Evolutionary conservation across 805 yeast genomes (phyloP), one percentile per base, ranked within the genome.

Genomic region (Wickerhamiella vanderwaltii): DNA sequence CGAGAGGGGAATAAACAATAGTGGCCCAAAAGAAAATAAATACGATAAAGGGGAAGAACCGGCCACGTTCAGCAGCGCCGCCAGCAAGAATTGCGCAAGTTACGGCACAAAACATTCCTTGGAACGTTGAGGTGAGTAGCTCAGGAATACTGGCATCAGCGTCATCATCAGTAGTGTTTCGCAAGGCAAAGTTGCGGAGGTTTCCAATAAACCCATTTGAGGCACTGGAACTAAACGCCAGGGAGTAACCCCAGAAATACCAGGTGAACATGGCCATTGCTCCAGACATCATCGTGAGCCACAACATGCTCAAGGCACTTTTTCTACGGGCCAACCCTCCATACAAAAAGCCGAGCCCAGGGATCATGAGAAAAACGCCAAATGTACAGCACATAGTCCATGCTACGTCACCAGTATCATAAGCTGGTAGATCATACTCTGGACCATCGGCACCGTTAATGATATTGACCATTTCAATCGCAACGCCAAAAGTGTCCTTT

Each of bases 201-300:
- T 88, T 79, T 5, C 98, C 98, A 51, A 88, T 88, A 59, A 78
- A 91, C 33, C 78, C 75, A 60, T 87, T 86, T 25, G 78, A 65
- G 1, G 95, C 85, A 0, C 81, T 72, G n/a, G 69, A 53, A 0
- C 88, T 75, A 54, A 91, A 86, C 3, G 97, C 93, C 32, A 88
- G 63, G 0, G 95, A 84, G 58, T 84, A 87, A n/a, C 95, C 96
- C 95, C 97, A 91, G 58, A 88, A 85, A 61, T 86, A 88, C 97
- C 97, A 88, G 58, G 86, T 95, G 56, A 86, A 74, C 41, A 75
- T 69, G 1, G 81, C 85, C 6, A 85, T 75, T 48, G 79, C 69
- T 5, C 82, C 75, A 5, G 85, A 72, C 71, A 78, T 72, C 30
- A 84, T 58, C n/a, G 74, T 75, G 6, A 79, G 74, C 81, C 93